Evolutionary conservation across 495 filamentous ascomycete species (phyloP).

Genomic region (Lasiosphaeria ovina): DNA sequence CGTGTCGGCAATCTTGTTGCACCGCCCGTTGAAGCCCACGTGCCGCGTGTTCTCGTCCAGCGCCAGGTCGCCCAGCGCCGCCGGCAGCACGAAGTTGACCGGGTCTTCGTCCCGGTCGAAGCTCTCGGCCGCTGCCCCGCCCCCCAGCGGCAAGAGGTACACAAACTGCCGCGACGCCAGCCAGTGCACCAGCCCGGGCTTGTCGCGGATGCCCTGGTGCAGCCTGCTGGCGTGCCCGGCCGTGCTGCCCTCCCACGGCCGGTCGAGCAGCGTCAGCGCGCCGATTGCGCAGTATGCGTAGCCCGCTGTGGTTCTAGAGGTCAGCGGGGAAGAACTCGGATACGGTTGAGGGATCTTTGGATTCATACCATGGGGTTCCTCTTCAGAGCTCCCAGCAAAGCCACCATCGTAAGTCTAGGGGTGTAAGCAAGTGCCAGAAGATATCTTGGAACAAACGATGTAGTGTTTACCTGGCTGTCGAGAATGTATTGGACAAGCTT

Average conservation of each 20-base stretch:
- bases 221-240: constrained; percentile 31
- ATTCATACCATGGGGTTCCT: constrained; percentile 81
- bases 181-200: constrained; percentile 37
- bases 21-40: constrained; percentile 80
- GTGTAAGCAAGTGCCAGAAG: neutral
- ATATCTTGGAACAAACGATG: neutral
- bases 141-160: constrained; percentile 45
- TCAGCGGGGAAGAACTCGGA: neutral
- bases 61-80: constrained; percentile 36
- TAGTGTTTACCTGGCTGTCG: constrained; percentile 34
- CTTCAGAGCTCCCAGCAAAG: constrained; percentile 72
- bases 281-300: constrained; percentile 83
- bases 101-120: constrained; percentile 48
- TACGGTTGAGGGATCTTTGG: neutral
- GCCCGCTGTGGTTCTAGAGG: constrained; percentile 56
- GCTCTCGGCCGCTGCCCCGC: constrained; percentile 25
- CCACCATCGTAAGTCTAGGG: constrained; percentile 85
- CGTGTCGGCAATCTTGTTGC: constrained; percentile 86
- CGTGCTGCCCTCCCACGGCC: constrained; percentile 34
- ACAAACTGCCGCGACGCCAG: constrained; percentile 63
- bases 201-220: constrained; percentile 35
- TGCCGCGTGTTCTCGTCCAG: constrained; percentile 31
- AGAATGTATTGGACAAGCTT: constrained; percentile 68
- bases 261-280: constrained; percentile 68
- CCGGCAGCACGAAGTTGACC: constrained; percentile 33